Conservation (phyloP, 129 eudicot species). For the Artemisia annua region DNA sequence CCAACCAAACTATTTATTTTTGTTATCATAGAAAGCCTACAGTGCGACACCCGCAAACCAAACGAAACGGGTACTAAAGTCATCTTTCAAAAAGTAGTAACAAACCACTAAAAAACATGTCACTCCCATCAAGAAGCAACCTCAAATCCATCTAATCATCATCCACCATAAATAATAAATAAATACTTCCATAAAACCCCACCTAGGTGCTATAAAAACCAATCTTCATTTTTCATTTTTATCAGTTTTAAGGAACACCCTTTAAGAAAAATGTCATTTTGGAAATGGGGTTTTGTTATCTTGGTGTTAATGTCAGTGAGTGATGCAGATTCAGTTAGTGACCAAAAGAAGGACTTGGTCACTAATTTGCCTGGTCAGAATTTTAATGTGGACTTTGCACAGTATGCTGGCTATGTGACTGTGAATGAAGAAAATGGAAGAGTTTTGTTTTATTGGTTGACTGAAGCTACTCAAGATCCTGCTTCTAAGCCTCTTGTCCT, state of each 20-base stretch:
- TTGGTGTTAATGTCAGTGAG: slow-evolving; percentile 29
- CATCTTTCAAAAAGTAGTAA: too few relatives aligned
- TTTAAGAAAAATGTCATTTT: slow-evolving; percentile 33
- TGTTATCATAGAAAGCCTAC: too few relatives aligned
- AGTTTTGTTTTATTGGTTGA: slow-evolving; percentile 88
- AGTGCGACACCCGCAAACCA: too few relatives aligned
- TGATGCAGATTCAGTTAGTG: slow-evolving; percentile 38
- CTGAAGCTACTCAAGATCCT: slow-evolving; percentile 73
- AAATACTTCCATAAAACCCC: too few relatives aligned
- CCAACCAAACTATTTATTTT: too few relatives aligned
- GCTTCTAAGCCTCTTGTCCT: slow-evolving; percentile 83
- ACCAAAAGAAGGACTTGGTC: slow-evolving; percentile 57
- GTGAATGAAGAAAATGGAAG: slow-evolving; percentile 69
- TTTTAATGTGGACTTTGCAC: slow-evolving; percentile 65
- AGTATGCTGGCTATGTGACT: slow-evolving; percentile 81
- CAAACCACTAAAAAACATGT: too few relatives aligned
- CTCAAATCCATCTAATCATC: too few relatives aligned
- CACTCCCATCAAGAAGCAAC: too few relatives aligned
- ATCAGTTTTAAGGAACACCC: slow-evolving; percentile 23
- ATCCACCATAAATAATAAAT: too few relatives aligned
- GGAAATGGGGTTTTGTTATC: slow-evolving; percentile 39
- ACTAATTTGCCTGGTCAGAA: slow-evolving; percentile 71
- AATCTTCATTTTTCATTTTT: slow-evolving; percentile 20
- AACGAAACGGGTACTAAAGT: too few relatives aligned
- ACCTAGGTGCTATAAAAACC: not conserved